phyloP scores from a whole-genome alignment of 495 filamentous ascomycete genomes.

The Melanomma pulvis-pyrius region DNA sequence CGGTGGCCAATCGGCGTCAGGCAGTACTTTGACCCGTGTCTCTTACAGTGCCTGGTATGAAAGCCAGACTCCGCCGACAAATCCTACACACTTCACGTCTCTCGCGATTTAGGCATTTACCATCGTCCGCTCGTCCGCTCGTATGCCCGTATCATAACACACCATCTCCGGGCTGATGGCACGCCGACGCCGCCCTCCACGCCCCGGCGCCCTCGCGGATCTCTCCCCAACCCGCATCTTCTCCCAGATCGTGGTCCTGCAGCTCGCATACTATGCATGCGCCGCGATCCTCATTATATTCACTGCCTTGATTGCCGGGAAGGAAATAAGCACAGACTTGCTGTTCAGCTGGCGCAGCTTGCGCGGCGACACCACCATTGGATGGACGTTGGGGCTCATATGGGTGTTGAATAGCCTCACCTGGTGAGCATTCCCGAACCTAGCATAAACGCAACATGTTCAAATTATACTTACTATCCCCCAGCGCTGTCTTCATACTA shows the following conservation, averaged over 20 bases:
- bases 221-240: constrained; percentile 84
- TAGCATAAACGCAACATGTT: not conserved
- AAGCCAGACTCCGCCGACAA: not conserved
- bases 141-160: constrained; percentile 8
- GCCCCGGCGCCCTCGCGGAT: constrained; percentile 76
- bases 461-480: constrained; percentile 1
- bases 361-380: constrained; percentile 85
- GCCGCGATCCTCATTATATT: constrained; percentile 82
- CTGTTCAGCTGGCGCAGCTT: constrained; percentile 81
- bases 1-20: constrained; percentile 8
- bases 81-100: not conserved
- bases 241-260: constrained; percentile 83
- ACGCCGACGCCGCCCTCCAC: constrained; percentile 74
- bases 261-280: constrained; percentile 77
- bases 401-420: constrained; percentile 80
- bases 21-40: not conserved
- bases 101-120: not conserved
- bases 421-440: constrained; percentile 60
- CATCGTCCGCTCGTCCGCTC: not conserved
- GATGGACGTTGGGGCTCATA: constrained; percentile 87
- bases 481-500: constrained; percentile 74
- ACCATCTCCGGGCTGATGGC: constrained; percentile 56
- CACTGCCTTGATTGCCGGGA: constrained; percentile 80
- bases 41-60: not conserved
- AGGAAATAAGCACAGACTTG: constrained; percentile 67